Evolutionary conservation across 2,329 filamentous ascomycete species (phyloP).

Genomic region (Pestalotiopsis sp.): DNA sequence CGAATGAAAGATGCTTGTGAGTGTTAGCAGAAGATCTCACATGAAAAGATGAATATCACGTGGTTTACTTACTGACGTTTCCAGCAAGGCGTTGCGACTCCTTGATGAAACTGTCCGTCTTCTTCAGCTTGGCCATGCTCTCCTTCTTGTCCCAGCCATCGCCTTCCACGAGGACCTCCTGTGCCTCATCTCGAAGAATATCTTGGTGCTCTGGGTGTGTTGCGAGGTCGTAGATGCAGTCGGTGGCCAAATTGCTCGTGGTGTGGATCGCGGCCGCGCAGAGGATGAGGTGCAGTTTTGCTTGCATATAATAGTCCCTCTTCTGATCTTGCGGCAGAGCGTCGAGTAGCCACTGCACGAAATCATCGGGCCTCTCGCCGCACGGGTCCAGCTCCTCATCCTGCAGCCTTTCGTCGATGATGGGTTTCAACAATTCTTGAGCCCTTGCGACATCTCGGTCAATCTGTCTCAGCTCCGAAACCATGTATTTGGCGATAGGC

Average conservation of each 20-base stretch:
- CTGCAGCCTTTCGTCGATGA: constrained; percentile 48
- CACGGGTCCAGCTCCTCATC: constrained; percentile 38
- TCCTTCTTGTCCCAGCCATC: constrained; percentile 35
- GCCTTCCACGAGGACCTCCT: constrained; percentile 37
- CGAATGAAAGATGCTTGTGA: constrained; percentile 46
- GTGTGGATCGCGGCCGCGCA: constrained; percentile 56
- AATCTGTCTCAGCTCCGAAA: constrained; percentile 49
- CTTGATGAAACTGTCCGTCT: constrained; percentile 44
- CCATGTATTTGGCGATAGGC: constrained; percentile 46
- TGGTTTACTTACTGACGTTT: constrained; percentile 35
- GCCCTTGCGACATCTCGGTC: constrained; percentile 44
- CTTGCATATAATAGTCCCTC: constrained; percentile 39
- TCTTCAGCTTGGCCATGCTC: constrained; percentile 40
- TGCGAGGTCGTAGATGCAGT: constrained; percentile 54
- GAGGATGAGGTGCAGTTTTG: constrained; percentile 42
- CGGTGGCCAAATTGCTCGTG: constrained; percentile 47
- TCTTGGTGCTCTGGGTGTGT: constrained; percentile 51
- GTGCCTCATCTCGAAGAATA: constrained; percentile 54
- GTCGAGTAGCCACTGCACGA: constrained; percentile 50
- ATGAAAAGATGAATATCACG: background rate
- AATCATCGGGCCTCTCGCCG: constrained; percentile 45
- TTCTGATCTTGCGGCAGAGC: constrained; percentile 37
- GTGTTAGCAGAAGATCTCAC: background rate
- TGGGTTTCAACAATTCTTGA: constrained; percentile 44
- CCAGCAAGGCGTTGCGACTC: constrained; percentile 38